These are phyloP conservation scores for Schizochytrium sp. DNA, from an alignment of 108 stramenopile genomes.

Conservation along the genomic window DNA sequence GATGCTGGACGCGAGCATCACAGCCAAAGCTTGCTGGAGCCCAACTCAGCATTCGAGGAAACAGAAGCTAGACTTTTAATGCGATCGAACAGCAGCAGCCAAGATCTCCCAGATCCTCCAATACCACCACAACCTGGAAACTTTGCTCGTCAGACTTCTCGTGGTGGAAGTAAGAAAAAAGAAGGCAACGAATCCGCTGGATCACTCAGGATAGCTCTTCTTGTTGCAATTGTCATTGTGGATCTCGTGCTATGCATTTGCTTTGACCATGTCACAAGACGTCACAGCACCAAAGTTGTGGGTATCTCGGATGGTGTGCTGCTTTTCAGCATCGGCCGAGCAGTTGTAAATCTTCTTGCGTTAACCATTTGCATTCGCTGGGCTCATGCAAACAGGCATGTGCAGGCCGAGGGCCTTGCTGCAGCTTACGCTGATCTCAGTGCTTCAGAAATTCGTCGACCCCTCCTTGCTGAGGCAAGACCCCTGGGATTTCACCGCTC, in stretches of 20 bases:
- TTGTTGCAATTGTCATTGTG: background rate
- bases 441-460: background rate
- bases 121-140: too few species aligned
- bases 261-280: background rate
- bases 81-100: too few species aligned
- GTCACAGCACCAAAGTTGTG: background rate
- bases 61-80: too few species aligned
- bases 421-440: constrained; percentile 16
- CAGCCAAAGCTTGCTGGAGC: too few species aligned
- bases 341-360: constrained; percentile 16
- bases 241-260: background rate
- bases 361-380: background rate
- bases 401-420: constrained; percentile 45
- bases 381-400: constrained; percentile 12
- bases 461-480: constrained; percentile 26
- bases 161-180: too few species aligned
- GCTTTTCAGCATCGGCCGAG: background rate
- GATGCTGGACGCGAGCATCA: too few species aligned
- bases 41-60: too few species aligned
- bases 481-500: background rate
- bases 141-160: too few species aligned
- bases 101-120: too few species aligned
- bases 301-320: constrained; percentile 22
- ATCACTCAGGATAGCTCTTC: background rate
- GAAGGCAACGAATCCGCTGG: background rate